A percentile compares a stretch with the other conserved stretches of the same genome.
Evolutionary conservation across 1,139 yeast genomes (phyloP).

Genomic region (Diutina siamensis): DNA sequence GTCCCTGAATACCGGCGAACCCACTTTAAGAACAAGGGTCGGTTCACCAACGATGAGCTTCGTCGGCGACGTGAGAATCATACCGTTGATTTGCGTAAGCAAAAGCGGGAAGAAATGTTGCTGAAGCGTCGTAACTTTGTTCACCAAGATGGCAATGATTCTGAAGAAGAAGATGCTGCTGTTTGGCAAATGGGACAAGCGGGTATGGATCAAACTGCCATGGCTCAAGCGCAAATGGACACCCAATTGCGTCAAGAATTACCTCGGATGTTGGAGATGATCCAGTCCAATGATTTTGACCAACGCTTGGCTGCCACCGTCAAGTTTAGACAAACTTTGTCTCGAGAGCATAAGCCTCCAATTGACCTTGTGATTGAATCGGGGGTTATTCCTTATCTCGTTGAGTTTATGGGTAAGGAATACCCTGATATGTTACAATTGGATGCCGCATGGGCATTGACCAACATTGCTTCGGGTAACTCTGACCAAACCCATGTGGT

Average conservation of each 20-base stretch:
- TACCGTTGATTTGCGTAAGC: constrained; percentile 93
- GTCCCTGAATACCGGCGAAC: constrained; percentile 98
- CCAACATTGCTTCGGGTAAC: constrained; percentile 94
- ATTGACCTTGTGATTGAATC: constrained; percentile 85
- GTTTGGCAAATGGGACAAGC: constrained; percentile 9
- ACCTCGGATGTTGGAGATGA: constrained; percentile 77
- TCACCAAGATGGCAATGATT: constrained; percentile 21
- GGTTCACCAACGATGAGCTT: constrained; percentile 90
- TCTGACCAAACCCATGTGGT: constrained; percentile 85
- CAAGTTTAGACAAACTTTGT: constrained; percentile 83
- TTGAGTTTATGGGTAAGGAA: constrained; percentile 67
- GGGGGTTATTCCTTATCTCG: constrained; percentile 88
- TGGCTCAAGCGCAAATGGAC: constrained; percentile 34
- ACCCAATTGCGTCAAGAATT: constrained; percentile 56
- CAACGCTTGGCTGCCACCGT: constrained; percentile 82
- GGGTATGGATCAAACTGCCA: constrained; percentile 13
- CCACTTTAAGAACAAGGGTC: constrained; percentile 86
- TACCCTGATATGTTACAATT: constrained; percentile 84
- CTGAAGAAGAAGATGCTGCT: constrained; percentile 35
- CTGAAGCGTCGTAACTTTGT: constrained; percentile 81
- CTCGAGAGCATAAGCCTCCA: constrained; percentile 96
- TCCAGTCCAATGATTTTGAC: constrained; percentile 68
- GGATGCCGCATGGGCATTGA: constrained; percentile 98
- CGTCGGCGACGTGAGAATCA: constrained; percentile 97
- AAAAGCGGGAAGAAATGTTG: constrained; percentile 88